Base-by-base conservation (phyloP, 805 yeast species). In the Barnettozyma californica region DNA sequence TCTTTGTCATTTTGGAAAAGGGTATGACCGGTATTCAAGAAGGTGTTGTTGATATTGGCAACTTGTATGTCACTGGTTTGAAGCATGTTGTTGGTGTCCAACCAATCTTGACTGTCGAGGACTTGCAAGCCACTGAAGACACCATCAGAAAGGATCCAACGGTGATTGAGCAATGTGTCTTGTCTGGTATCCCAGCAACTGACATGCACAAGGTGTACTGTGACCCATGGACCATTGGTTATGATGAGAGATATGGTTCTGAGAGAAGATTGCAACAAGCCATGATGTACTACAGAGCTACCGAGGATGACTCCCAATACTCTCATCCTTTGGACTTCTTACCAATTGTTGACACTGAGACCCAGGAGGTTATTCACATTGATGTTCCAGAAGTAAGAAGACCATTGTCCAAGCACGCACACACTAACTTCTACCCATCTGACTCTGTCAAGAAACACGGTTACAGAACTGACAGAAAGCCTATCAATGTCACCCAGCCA, bases 231-330 rank as follows among this genome's bases (percentile, higher is more conserved):
- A 77, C 85, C 29, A 80, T 81, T 60, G 86, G 86, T 43, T 81
- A 77, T 59, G 87, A 81, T 62, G 85, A 78, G 69, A 76, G 92
- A 68, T 85, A 88, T 86, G 92, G 92, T 40, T 78, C 84, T 41
- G 74, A 80, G 44, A 76, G 78, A 65, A 76, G 94, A 68, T 75
- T 85, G 53, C 92, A 85, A 68, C 94, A 85, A 68, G 91, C 91
- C 38, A 75, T 86, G 66, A 75, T 86, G 76, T 85, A 83, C 73
- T 86, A 83, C 76, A 76, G 90, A 70, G 71, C 80, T 13, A 71
- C 81, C 62, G 89, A 82, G 68, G 87, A 85, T 63, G 94, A 84
- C 66, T 83, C 89, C 40, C 84, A 80, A 64, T 80, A 80, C 66
- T 68, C 72, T 9, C 73, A 69, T 64, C 91, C 94, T 26, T 75